A percentile compares a stretch with the other conserved stretches of the same genome.
phyloP scores from a whole-genome alignment of 345 rosid species.

The Orychophragmus violaceus region DNA sequence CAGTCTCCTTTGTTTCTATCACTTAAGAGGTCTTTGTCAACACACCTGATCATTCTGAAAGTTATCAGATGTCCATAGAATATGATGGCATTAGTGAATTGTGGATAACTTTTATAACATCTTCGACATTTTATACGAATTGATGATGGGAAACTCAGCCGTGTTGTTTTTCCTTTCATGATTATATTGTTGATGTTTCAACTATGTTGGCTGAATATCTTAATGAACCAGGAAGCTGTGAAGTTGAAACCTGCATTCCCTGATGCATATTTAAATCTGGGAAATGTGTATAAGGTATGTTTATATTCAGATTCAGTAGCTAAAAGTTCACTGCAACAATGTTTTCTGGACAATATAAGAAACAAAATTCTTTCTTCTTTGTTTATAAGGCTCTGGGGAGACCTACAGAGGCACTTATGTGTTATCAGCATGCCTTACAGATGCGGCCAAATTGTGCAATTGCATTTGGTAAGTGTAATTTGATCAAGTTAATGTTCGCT shows the following conservation, averaged over 20 bases:
- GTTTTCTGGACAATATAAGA: slow-evolving; percentile 28
- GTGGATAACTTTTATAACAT: neutral
- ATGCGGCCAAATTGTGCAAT: slow-evolving; percentile 73
- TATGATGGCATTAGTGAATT: neutral
- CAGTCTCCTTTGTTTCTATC: neutral
- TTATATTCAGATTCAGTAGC: slow-evolving; percentile 30
- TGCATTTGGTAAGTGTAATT: slow-evolving; percentile 65
- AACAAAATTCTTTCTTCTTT: slow-evolving; percentile 38
- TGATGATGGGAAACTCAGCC: neutral
- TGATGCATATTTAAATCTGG: slow-evolving; percentile 95
- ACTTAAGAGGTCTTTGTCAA: neutral
- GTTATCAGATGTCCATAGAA: neutral
- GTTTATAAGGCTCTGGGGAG: slow-evolving; percentile 76
- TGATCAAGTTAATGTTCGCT: neutral
- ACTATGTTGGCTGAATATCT: slow-evolving; percentile 6
- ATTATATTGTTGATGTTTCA: neutral
- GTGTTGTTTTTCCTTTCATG: neutral
- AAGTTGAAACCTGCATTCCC: slow-evolving; percentile 83
- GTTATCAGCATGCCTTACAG: slow-evolving; percentile 91
- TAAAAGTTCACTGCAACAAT: slow-evolving; percentile 25
- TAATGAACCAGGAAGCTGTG: slow-evolving; percentile 77
- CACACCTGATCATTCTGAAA: neutral
- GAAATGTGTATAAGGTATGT: slow-evolving; percentile 95
- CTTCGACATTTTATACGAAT: neutral
- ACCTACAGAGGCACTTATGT: slow-evolving; percentile 88